Conservation (phyloP, 768 basidiomycete genomes). For the Mycena rebaudengoi region DNA sequence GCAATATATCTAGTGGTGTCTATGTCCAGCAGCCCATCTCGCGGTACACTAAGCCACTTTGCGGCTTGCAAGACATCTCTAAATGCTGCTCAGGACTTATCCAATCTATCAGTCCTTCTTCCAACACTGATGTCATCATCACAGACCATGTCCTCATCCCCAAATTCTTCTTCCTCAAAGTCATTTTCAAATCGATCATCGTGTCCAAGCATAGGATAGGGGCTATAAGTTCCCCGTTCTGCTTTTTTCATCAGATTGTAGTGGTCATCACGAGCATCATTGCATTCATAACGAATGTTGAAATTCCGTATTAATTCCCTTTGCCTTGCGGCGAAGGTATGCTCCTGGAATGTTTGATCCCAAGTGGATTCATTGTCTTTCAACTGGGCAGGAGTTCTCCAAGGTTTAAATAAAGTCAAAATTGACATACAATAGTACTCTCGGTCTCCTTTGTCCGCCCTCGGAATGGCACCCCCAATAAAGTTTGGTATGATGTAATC, state of each 20-base stretch:
- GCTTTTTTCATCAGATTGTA: constrained; percentile 23
- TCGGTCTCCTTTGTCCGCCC: constrained; percentile 36
- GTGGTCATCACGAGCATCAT: constrained; percentile 41
- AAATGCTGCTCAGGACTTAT: background rate
- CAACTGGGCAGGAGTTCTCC: constrained; percentile 32
- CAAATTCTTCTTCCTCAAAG: background rate
- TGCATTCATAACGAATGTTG: constrained; percentile 38
- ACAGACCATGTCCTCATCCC: too few relatives aligned
- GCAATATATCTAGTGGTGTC: background rate
- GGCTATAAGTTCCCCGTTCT: background rate
- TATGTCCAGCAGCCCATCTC: background rate
- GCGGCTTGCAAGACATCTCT: background rate
- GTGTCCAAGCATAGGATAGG: background rate
- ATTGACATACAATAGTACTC: constrained; percentile 41
- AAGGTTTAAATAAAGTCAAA: constrained; percentile 34
- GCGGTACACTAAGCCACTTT: background rate
- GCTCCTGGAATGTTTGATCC: constrained; percentile 23
- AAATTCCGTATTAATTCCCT: constrained; percentile 33
- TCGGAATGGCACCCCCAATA: constrained; percentile 33
- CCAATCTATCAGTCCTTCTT: background rate
- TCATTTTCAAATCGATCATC: background rate
- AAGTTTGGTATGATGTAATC: constrained; percentile 34
- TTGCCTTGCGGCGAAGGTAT: constrained; percentile 25
- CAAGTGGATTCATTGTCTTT: constrained; percentile 26
- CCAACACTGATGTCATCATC: background rate